Evolutionary conservation across 495 filamentous ascomycete genomes (phyloP).

Genomic region (Penicillium odoratum): DNA sequence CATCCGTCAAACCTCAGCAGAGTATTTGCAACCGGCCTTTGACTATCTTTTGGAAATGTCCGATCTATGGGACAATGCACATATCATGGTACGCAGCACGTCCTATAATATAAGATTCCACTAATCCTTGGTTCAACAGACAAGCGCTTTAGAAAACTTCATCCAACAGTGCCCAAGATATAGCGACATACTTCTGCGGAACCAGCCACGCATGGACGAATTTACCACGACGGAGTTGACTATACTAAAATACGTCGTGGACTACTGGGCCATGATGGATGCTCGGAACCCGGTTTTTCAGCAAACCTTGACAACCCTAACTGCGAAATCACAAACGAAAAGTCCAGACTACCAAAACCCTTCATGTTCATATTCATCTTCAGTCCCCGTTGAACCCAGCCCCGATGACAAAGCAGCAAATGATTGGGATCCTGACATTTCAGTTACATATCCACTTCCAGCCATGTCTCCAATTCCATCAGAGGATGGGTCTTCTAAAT

Average conservation of each 20-base stretch:
- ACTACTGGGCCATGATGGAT: slow-evolving; percentile 33
- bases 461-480: slow-evolving; percentile 18
- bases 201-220: slow-evolving; percentile 16
- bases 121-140: slow-evolving; percentile 8
- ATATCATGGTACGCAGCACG: slow-evolving; percentile 21
- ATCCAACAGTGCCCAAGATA: slow-evolving; percentile 22
- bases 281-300: slow-evolving; percentile 22
- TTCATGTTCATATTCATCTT: background rate
- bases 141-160: slow-evolving; percentile 22
- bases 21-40: slow-evolving; percentile 21
- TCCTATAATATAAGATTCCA: background rate
- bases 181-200: slow-evolving; percentile 22
- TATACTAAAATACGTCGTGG: slow-evolving; percentile 18
- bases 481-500: slow-evolving; percentile 15
- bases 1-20: slow-evolving; percentile 16
- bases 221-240: slow-evolving; percentile 18
- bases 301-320: background rate
- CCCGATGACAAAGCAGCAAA: background rate
- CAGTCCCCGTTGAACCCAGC: background rate
- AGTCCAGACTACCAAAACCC: slow-evolving; percentile 13
- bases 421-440: slow-evolving; percentile 17
- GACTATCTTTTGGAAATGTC: slow-evolving; percentile 24
- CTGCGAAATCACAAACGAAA: slow-evolving; percentile 2
- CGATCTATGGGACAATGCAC: slow-evolving; percentile 23
- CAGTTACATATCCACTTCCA: slow-evolving; percentile 15